Base-by-base conservation (phyloP, 2,329 filamentous ascomycete genomes). In the Lasiodiplodia theobromae region DNA sequence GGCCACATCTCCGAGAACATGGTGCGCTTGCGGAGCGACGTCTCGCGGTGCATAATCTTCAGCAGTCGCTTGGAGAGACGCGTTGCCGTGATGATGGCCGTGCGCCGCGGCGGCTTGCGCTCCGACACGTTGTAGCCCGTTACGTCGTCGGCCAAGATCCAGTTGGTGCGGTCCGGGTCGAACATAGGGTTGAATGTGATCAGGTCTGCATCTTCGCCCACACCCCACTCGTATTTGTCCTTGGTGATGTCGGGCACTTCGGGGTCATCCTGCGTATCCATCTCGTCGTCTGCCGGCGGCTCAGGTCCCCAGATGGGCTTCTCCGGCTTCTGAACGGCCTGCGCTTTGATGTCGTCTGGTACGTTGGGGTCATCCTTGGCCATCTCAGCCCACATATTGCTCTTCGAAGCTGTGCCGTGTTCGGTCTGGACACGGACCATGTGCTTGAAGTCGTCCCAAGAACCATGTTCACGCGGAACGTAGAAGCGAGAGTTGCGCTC, bases 1-100 rank as follows among this genome's bases (percentile, higher is more conserved):
- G 91, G 91, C 80, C 91, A 93, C 92, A 94, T 94, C 78, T 94
- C 92, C 31, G 87, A 88, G 77, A 92, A 94, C 90, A 90, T 93
- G 78, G 84, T 89, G 78, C 89, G 91, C 71, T 88, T 88, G 73
- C 87, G 83, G 34, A 86, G 84, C 78, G 90, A 89, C 4, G 89
- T 91, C 74, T 93, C 91, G 72, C 91, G 86, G 78, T 94, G 92
- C 90, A 94, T 94, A 5, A 88, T 88, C 56, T 85, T 80, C 6
- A 94, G 81, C 1, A 94, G 83, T 14, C 90, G 86, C 28, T 88
- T 86, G 34, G 88, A 91, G 40, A 93, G 82, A 11, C 92, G 88
- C 1, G 86, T 88, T 0, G 91, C 89, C 2, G 91, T 93, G 70
- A 93, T 89, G 75, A 93, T 91, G 63, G 90, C 87, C 49, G 87